Base-by-base conservation (phyloP, 1,284 basidiomycete species). In the Ceratobasidium papillatum region DNA sequence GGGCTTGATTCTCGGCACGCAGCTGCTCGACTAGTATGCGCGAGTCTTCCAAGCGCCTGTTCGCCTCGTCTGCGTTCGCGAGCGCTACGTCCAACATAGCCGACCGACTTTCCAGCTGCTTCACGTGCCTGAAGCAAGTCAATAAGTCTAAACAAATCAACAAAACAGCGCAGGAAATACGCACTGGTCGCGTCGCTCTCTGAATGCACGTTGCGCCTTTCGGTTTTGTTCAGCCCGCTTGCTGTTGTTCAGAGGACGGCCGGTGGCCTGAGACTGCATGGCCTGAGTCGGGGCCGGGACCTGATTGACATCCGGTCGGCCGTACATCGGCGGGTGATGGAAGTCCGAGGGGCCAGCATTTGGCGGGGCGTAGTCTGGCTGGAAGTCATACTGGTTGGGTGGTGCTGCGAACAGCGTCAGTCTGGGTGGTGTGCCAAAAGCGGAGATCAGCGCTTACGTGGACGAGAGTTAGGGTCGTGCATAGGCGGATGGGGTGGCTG, bases 181-280 rank as follows among this genome's bases (percentile, higher is more conserved):
- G 82, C 74, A 94, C 92, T 92, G 90, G 83, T 94, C 93, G 79
- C 93, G 84, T 45, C 93, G 88, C 80, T 94, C 93, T 76, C 93
- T 84, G 80, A 94, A 94, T 1, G 93, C 93, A 36, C 93, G 86
- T 82, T 94, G 93, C 0, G 93, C 93, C 80, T 93, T 94, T 78
- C 93, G 85, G 81, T 94, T 94, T 84, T 94, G 93, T 79, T 94
- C 93, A 45, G 93, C 93, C 12, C 92, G 87, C 80, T 94, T 94
- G 80, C 89, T 92, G 80, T 87, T 88, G 81, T 90, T 92, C 61
- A 94, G 85, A 30, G 79, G 76, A 8, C 80, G 77, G 34, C 76
- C 76, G 52, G n/a, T 45, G 38, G 36, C 34, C 51, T 52, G 66
- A 19, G 49, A 1, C 7, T 5, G 66, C 66, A 69, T 69, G 22